Evolutionary conservation across 106 monocot genomes (phyloP), one percentile per base, ranked within the genome.

Genomic region (Dioscorea alata): DNA sequence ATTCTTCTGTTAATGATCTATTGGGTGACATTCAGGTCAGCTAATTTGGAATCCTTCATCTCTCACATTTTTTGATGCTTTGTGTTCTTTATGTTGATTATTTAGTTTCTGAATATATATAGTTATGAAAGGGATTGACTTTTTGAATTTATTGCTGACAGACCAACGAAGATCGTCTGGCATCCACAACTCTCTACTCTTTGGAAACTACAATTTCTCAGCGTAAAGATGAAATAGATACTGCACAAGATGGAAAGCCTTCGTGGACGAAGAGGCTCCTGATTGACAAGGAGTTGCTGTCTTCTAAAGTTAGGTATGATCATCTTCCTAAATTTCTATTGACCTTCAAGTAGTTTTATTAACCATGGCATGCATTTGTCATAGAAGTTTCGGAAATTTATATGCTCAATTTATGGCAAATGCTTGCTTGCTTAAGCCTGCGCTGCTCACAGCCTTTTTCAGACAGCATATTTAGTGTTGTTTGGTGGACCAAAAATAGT

Each of bases 181-280:
- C 91, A 21, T 73, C 65, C 15, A 88, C 86, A 8, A 88, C 91
- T 33, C 64, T 96, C 24, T 96, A 84, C 42, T 88, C 91, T 12
- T 60, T 96, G 42, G 91, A 96, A 73, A 52, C 71, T 72, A 96
- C 86, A 28, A 88, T 96, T 82, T 80, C 73, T 67, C 71, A 75
- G 32, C 88, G 95, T 28, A 88, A 82, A 67, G 71, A 80, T 68
- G 91, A 88, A 60, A 76, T 61, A 60, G 68, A 64, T 48, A 64
- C 60, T 17, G 54, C 22, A n/a, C 22, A 59, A 70, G 75, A 65
- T 84, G 76, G 76, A 52, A 96, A 96, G 58, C 86, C 83, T 48
- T 96, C 91, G 25, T 96, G 95, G 95, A 96, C 95, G 13, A 91
- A 83, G 72, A 86, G 70, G 24, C 68, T 96, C 49, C 32, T 96